Percentiles rank a stretch among this genome's conserved stretches.
These are phyloP conservation scores for Kwoniella newhampshirensis DNA, from an alignment of 768 basidiomycete species.

Conservation along the genomic window DNA sequence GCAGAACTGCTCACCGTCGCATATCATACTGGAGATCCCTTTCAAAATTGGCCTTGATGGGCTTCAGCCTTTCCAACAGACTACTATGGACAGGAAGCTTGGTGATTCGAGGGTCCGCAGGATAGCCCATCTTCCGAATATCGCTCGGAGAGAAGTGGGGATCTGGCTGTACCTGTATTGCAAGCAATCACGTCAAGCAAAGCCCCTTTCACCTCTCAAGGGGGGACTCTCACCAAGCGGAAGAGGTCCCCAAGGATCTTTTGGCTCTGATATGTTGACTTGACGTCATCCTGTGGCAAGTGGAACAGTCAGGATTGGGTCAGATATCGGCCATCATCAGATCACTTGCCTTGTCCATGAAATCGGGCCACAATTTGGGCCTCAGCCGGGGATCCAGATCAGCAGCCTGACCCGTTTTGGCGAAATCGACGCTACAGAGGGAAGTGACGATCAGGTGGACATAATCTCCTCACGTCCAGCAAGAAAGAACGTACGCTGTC, in stretches of 20 bases:
- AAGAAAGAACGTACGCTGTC: constrained; percentile 30
- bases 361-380: constrained; percentile 48
- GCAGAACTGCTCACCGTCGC: constrained; percentile 32
- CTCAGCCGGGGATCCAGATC: constrained; percentile 25
- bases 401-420: constrained; percentile 50
- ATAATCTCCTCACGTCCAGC: not conserved
- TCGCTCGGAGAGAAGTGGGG: constrained; percentile 42
- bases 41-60: constrained; percentile 46
- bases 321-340: not conserved
- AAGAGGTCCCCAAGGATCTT: constrained; percentile 48
- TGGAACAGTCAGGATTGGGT: not conserved
- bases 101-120: constrained; percentile 35
- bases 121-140: constrained; percentile 31
- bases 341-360: constrained; percentile 49
- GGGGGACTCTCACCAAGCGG: constrained; percentile 30
- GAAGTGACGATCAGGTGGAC: not conserved
- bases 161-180: constrained; percentile 43
- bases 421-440: constrained; percentile 48
- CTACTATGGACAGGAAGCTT: constrained; percentile 23
- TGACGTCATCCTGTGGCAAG: constrained; percentile 26
- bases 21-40: constrained; percentile 41
- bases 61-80: constrained; percentile 33
- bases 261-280: constrained; percentile 38
- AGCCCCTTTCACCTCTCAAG: not conserved
- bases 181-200: no score